A percentile compares a stretch with the other conserved stretches of the same genome.
phyloP scores from a whole-genome alignment of 2,329 filamentous ascomycete species.

The Epichloe amarillans region DNA sequence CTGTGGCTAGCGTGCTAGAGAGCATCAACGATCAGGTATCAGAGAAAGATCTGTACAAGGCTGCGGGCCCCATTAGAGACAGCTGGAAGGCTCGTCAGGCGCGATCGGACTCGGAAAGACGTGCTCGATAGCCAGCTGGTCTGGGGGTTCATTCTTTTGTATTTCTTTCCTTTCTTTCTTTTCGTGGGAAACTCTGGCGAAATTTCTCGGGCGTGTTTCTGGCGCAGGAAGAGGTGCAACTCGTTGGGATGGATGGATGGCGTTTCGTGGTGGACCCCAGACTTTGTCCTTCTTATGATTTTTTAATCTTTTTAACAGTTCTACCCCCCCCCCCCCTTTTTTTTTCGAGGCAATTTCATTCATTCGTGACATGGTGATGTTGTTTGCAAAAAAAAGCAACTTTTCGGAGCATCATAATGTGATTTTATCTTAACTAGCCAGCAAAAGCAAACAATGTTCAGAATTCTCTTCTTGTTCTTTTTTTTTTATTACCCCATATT shows the following conservation, averaged over 20 bases:
- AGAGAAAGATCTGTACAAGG: constrained; percentile 62
- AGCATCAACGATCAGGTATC: constrained; percentile 80
- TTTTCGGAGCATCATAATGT: too few relatives aligned
- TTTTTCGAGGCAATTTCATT: too few relatives aligned
- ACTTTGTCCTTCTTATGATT: too few relatives aligned
- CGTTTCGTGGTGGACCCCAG: background rate
- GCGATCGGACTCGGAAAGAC: constrained; percentile 15
- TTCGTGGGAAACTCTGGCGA: background rate
- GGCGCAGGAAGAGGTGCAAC: background rate
- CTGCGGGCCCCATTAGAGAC: constrained; percentile 58
- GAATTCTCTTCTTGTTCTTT: background rate
- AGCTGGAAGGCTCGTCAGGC: constrained; percentile 59
- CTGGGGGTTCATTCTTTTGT: background rate
- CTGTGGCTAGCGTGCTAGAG: constrained; percentile 74
- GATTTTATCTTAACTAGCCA: constrained; percentile 1
- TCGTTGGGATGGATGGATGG: background rate
- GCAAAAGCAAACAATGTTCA: background rate
- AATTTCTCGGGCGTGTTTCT: background rate
- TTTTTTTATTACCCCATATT: background rate
- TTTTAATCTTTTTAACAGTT: background rate
- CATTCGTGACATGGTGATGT: too few relatives aligned
- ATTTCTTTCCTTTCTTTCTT: background rate
- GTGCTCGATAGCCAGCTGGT: constrained; percentile 4
- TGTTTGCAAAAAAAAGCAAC: too few relatives aligned
- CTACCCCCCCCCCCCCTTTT: background rate